Base-by-base conservation (phyloP, 768 basidiomycete genomes). In the Leucocoprinus birnbaumii region DNA sequence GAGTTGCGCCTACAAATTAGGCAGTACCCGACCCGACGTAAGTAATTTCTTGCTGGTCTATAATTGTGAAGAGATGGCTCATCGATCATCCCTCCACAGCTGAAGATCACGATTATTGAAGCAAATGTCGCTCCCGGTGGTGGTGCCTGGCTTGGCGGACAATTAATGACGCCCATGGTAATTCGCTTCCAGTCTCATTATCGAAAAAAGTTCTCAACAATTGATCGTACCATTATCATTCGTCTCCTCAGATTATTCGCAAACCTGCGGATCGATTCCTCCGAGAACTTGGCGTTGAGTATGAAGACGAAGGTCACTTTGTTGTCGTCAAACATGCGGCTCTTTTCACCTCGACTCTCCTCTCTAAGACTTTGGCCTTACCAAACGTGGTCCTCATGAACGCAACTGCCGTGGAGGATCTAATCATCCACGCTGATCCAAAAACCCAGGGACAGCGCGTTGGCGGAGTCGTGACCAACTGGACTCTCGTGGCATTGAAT, bases 281-380 rank as follows among this genome's bases (percentile, higher is more conserved):
- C 43, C 72, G 74, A 13, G 84, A 86, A 66, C 66, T 90, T 48
- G 86, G 83, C 22, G 80, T 91, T 19, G 80, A 83, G 1, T 90
- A 83, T 67, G 88, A 91, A 59, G 89, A 90, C 65, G 88, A 90
- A 66, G 88, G 87, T 52, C 58, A 77, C 25, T 90, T 84, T 63
- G 87, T 89, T 58, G 84, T 92, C 58, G 88, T 92, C 61, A 88
- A 89, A 66, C 89, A 91, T 60, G 87, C 89, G 1, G 89, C 88
- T 0, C 73, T 91, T 57, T 91, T 91, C 76, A 92, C 89, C 2
- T 84, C 87, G 13, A 90, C 88, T 1, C 68, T 90, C 44, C 73
- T 92, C 35, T 85, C 86, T 54, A 80, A 81, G 45, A 86, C 89
- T 52, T 80, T 89, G 56, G 77, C 84, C 11, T 71, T 85, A 60